These are phyloP conservation scores for Mastigamoeba balamuthi DNA, from an alignment of 78 protist genomes.

Conservation along the genomic window DNA sequence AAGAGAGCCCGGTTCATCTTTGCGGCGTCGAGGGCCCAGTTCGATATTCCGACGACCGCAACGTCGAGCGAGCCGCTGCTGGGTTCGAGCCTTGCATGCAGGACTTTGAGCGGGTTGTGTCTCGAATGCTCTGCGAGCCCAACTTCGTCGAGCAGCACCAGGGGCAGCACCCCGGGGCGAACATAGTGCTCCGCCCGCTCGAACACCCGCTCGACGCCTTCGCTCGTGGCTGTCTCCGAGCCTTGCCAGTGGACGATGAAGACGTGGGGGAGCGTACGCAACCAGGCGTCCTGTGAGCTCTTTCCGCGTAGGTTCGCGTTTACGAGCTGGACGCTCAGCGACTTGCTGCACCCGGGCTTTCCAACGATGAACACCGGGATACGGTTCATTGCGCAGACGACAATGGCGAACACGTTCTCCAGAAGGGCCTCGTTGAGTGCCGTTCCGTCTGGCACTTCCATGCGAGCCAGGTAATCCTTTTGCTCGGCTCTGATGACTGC, in stretches of 20 bases:
- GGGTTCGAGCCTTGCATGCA: conserved; percentile 32
- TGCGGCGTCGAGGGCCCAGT: conserved; percentile 67
- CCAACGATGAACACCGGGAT: conserved; percentile 57
- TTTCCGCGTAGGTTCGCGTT: conserved; percentile 7
- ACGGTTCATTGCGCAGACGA: conserved; percentile 27
- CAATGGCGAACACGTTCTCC: conserved; percentile 54
- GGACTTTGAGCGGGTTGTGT: conserved; percentile 59
- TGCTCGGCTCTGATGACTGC: not conserved
- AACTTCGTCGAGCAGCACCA: conserved; percentile 60
- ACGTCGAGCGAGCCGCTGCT: not conserved
- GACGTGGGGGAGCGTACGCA: not conserved
- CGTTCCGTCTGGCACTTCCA: conserved; percentile 12
- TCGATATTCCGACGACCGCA: conserved; percentile 57
- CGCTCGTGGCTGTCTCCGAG: conserved; percentile 16
- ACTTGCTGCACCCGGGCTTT: conserved; percentile 49
- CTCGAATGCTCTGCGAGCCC: conserved; percentile 54
- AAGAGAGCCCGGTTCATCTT: conserved; percentile 43
- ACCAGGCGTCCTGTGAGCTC: not conserved
- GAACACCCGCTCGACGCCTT: not conserved
- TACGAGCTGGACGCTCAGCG: conserved; percentile 35
- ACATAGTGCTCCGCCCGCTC: not conserved
- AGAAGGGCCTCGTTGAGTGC: conserved; percentile 50
- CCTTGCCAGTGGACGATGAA: conserved; percentile 36
- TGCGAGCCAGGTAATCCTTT: not conserved
- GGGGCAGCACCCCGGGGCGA: not conserved